A percentile compares a stretch with the other conserved stretches of the same genome.
These are phyloP conservation scores for Coffea eugenioides DNA, from an alignment of 257 asterid genomes.

Conservation along the genomic window DNA sequence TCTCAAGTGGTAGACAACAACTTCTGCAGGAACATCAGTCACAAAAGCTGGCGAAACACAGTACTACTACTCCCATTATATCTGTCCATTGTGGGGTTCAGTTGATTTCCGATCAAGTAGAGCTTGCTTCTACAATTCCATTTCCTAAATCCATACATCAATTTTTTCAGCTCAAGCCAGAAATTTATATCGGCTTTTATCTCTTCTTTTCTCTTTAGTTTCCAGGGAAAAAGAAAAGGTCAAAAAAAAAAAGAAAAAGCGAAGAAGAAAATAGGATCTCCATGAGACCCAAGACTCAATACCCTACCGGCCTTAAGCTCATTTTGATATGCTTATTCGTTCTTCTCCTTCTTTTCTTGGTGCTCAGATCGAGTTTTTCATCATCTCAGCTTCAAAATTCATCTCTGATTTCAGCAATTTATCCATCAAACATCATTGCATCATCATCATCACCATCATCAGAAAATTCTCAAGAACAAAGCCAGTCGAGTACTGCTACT, in stretches of 20 bases:
- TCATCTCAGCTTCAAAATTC: conserved; percentile 13
- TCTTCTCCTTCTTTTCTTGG: conserved; percentile 46
- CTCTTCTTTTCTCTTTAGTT: neutral
- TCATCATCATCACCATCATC: neutral
- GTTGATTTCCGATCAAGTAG: neutral
- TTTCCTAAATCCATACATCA: neutral
- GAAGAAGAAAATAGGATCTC: neutral
- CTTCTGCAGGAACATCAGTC: neutral
- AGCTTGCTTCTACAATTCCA: neutral
- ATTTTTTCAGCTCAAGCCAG: neutral
- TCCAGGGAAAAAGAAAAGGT: neutral
- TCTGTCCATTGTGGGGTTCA: neutral
- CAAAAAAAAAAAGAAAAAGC: no score
- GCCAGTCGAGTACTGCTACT: neutral
- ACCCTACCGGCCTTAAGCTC: conserved; percentile 48
- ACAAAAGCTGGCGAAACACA: neutral
- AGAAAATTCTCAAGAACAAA: conserved; percentile 7
- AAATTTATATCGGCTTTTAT: neutral
- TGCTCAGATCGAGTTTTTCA: conserved; percentile 44
- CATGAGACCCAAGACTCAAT: conserved; percentile 20
- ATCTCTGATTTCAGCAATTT: conserved; percentile 7
- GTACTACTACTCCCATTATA: neutral
- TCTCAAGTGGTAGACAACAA: neutral
- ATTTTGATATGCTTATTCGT: conserved; percentile 42
- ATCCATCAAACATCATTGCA: conserved; percentile 8